A percentile compares a stretch with the other conserved stretches of the same genome.
Evolutionary conservation across 2,329 filamentous ascomycete species (phyloP).

Genomic region (Aspergillus flavus): DNA sequence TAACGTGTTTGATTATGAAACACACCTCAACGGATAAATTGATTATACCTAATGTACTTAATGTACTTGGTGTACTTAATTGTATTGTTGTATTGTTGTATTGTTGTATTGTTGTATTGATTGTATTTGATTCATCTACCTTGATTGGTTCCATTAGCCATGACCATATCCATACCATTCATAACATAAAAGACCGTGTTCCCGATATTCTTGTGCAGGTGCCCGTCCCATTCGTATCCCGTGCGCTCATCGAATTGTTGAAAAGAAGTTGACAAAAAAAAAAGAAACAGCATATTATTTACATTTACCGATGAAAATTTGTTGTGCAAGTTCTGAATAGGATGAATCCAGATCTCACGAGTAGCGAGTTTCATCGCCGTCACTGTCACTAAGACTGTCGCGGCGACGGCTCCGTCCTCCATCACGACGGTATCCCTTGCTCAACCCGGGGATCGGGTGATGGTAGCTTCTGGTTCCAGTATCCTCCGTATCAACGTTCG

Average conservation of each 20-base stretch:
- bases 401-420: constrained; percentile 45
- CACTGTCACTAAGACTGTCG: constrained; percentile 59
- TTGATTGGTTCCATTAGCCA: constrained; percentile 6
- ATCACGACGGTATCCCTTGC: constrained; percentile 45
- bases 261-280: neutral
- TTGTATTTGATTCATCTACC: neutral
- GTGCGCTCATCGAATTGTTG: neutral
- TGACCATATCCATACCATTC: neutral
- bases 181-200: neutral
- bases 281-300: constrained; percentile 2
- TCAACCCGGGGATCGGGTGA: constrained; percentile 59
- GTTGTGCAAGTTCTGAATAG: neutral
- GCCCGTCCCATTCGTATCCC: constrained; percentile 1
- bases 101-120: no score
- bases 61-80: no score
- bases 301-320: neutral
- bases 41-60: no score
- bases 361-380: constrained; percentile 42
- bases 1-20: no score
- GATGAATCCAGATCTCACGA: constrained; percentile 17
- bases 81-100: no score
- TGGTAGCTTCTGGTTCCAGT: constrained; percentile 59
- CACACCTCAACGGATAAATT: no score
- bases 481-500: constrained; percentile 44
- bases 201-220: neutral